Evolutionary conservation across 1,284 basidiomycete genomes (phyloP).

Genomic region (Malassezia yamatoensis): DNA sequence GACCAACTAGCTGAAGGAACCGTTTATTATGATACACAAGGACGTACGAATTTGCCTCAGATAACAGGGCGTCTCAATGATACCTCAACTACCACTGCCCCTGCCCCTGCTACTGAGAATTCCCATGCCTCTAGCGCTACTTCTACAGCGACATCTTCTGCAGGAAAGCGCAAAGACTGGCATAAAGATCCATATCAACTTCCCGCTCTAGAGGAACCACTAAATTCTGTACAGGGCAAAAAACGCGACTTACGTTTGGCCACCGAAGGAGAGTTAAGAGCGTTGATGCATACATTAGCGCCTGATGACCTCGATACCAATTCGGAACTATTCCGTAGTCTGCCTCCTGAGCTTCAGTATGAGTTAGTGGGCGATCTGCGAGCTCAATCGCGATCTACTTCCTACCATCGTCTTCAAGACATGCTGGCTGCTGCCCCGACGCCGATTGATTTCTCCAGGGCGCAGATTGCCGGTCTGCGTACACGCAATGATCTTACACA

Average conservation of each 20-base stretch:
- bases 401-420: slow-evolving; percentile 74
- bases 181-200: slow-evolving; percentile 42
- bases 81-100: neutral
- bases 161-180: neutral
- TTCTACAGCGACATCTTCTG: neutral
- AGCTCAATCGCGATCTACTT: slow-evolving; percentile 84
- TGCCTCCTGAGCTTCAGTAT: slow-evolving; percentile 92
- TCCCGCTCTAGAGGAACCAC: slow-evolving; percentile 32
- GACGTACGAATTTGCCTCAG: neutral
- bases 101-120: no score
- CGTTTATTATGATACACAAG: neutral
- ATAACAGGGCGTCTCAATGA: neutral
- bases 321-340: slow-evolving; percentile 60
- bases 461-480: slow-evolving; percentile 66
- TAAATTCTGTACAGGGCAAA: slow-evolving; percentile 18
- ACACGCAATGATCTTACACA: slow-evolving; percentile 87
- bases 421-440: slow-evolving; percentile 76
- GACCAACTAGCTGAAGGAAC: neutral
- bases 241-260: slow-evolving; percentile 42
- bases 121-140: no score
- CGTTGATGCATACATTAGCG: slow-evolving; percentile 35
- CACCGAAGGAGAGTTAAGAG: slow-evolving; percentile 39
- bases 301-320: slow-evolving; percentile 43
- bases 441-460: slow-evolving; percentile 84
- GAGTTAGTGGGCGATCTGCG: slow-evolving; percentile 94